phyloP scores from a whole-genome alignment of 306 rosid species.

The Vicia faba region DNA sequence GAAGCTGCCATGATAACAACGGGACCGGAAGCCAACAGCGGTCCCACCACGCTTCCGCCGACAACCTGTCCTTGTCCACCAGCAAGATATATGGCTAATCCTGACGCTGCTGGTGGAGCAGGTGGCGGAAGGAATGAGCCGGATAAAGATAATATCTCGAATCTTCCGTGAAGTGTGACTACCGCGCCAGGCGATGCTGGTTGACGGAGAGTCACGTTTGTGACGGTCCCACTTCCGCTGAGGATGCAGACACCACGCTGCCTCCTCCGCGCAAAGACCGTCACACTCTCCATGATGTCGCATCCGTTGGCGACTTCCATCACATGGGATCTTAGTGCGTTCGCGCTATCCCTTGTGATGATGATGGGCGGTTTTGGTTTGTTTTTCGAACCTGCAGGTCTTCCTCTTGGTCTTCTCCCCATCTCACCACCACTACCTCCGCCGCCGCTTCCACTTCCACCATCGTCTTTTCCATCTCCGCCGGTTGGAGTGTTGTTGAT shows the following conservation, averaged over 20 bases:
- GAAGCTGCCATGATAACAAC: constrained; percentile 91
- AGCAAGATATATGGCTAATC: constrained; percentile 75
- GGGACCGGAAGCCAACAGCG: constrained; percentile 71
- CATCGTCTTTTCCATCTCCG: constrained; percentile 24
- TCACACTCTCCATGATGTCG: constrained; percentile 80
- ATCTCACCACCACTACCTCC: constrained; percentile 50
- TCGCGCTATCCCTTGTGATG: constrained; percentile 88
- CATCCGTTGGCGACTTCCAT: constrained; percentile 79
- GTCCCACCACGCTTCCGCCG: constrained; percentile 87
- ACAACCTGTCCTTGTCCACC: constrained; percentile 96
- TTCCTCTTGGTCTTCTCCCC: constrained; percentile 71
- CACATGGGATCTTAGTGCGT: constrained; percentile 85
- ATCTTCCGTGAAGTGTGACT: constrained; percentile 82
- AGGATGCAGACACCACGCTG: constrained; percentile 87
- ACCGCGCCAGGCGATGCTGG: constrained; percentile 86
- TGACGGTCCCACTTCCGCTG: constrained; percentile 85
- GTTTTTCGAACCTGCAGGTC: constrained; percentile 89
- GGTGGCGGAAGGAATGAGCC: constrained; percentile 96
- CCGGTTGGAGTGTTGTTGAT: constrained; percentile 9
- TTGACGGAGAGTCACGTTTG: constrained; percentile 82
- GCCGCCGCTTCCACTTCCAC: constrained; percentile 25
- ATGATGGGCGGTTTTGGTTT: constrained; percentile 93
- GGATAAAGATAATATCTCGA: constrained; percentile 78
- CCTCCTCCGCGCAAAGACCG: constrained; percentile 68
- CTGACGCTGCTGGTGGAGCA: constrained; percentile 73